Evolutionary conservation across 257 asterid genomes (phyloP), one percentile per base, ranked within the genome.

Genomic region (Solanum peruvianum): DNA sequence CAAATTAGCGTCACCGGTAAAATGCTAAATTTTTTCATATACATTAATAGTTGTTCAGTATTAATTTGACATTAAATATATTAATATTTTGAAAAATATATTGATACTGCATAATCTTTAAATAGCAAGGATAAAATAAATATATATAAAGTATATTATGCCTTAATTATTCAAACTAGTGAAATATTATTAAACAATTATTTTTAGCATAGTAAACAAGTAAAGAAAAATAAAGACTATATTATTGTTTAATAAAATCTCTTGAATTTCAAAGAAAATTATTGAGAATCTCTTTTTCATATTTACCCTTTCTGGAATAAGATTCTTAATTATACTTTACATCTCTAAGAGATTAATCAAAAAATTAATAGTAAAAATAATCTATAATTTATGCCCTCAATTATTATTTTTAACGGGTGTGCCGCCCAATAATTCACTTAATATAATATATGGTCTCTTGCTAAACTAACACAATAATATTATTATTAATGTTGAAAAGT

Each of bases 71-170:
- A 52, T 52, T 6, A 0, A 2, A 52, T 6, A 52, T 52, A 52
- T 52, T 52, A 52, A 52, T 15, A 0, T 49, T 49, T 52, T 52
- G 1, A 52, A 52, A 52, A 52, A 52, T 52, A 2, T 52, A 52
- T 52, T 52, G 0, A 52, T 52, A 52, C 18, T 0, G 23, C 23
- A 16, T 52, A 0, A 2, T 52, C 18, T 52, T 16, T 52, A 52
- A 52, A 52, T 52, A 52, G 0, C 9, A 16, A 52, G 2, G 62
- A 52, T 0, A 16, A 52, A 52, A 52, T 52, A 52, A 3, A 52
- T 0, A 52, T 15, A 12, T 49, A 49, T 11, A 6, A 49, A 0
- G 0, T 52, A 52, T 2, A 52, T 1, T 16, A 52, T 16, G 0
- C 18, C 23, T 16, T 6, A 2, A 52, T 16, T 16, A 16, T 52